phyloP scores from a whole-genome alignment of 129 eudicot genomes.

The Escallonia herrerae region DNA sequence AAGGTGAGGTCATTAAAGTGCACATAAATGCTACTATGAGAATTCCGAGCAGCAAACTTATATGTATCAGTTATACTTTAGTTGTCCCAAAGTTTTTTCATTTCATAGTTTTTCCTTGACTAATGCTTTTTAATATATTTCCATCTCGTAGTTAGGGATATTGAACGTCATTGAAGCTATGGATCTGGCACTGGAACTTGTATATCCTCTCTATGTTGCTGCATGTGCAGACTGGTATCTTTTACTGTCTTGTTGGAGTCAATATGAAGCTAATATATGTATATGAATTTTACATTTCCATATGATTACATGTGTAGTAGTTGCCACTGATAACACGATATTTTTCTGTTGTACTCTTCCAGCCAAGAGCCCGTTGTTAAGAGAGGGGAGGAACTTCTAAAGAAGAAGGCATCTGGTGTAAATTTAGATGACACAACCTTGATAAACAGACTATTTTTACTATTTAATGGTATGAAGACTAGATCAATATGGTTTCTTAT shows the following conservation, averaged over 20 bases:
- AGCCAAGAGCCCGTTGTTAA: constrained; percentile 83
- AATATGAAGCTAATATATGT: not conserved
- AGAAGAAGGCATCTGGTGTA: constrained; percentile 78
- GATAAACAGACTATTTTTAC: constrained; percentile 55
- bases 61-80: not conserved
- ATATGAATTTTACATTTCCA: not conserved
- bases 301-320: constrained; percentile 6
- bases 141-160: constrained; percentile 58
- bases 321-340: constrained; percentile 10
- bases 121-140: not conserved
- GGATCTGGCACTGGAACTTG: constrained; percentile 72
- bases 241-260: not conserved
- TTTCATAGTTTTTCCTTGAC: constrained; percentile 9
- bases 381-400: constrained; percentile 85
- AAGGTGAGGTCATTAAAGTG: constrained; percentile 44
- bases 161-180: constrained; percentile 63
- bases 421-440: constrained; percentile 69
- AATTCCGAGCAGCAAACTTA: not conserved
- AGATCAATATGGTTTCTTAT: not conserved
- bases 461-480: constrained; percentile 70
- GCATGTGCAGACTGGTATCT: constrained; percentile 83
- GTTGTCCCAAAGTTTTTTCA: not conserved
- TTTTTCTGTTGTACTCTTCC: constrained; percentile 20
- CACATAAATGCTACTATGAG: not conserved
- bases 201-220: constrained; percentile 73